Conservation (phyloP, 176 grass and related monocot genomes). For the Oryza nivara region DNA sequence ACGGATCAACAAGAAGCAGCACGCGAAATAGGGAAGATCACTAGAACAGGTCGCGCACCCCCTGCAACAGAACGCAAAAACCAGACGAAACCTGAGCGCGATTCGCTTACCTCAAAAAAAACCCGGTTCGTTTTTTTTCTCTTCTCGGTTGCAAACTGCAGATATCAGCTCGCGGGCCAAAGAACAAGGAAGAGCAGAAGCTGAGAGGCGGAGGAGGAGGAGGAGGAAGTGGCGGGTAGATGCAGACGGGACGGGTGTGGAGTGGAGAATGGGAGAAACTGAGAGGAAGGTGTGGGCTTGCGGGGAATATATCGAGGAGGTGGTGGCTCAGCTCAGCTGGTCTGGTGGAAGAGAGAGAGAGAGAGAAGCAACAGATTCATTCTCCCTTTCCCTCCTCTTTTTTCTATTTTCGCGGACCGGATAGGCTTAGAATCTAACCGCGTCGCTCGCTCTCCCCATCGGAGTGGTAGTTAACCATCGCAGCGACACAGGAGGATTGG, state of each 20-base stretch:
- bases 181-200: background rate
- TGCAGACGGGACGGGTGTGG: conserved; percentile 15
- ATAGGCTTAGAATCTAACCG: conserved; percentile 41
- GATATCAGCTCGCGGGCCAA: background rate
- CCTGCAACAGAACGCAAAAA: background rate
- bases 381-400: background rate
- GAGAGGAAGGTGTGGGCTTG: conserved; percentile 22
- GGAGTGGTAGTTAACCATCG: background rate
- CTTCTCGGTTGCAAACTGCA: background rate
- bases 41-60: background rate
- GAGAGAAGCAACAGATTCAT: conserved; percentile 31
- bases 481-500: too few species aligned
- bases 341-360: background rate
- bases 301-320: conserved; percentile 48
- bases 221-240: background rate
- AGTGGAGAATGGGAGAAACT: conserved; percentile 38
- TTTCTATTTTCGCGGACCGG: conserved; percentile 11
- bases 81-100: background rate
- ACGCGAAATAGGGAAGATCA: background rate
- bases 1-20: conserved; percentile 55
- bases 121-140: background rate
- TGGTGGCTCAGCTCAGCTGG: background rate
- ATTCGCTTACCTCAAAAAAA: conserved; percentile 32
- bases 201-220: background rate
- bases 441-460: background rate